phyloP scores from a whole-genome alignment of 306 rosid species.

The Acmispon strigosus region DNA sequence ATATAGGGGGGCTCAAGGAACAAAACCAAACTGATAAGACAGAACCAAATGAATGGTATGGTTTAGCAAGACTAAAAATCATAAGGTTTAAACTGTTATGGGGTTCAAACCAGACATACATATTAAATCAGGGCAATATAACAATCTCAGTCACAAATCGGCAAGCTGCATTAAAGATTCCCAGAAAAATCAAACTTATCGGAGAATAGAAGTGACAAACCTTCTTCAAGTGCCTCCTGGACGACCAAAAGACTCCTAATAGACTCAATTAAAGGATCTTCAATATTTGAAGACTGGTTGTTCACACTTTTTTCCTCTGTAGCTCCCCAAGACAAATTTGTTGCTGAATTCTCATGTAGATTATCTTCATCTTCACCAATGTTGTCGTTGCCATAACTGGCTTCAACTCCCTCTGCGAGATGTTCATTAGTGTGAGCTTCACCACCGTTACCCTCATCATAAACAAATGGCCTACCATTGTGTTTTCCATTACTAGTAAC shows the following conservation, averaged over 20 bases:
- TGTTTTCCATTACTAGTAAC: constrained; percentile 59
- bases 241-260: constrained; percentile 59
- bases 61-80: not conserved
- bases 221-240: constrained; percentile 78
- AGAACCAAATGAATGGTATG: not conserved
- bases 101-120: constrained; percentile 9
- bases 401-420: constrained; percentile 48
- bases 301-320: constrained; percentile 48
- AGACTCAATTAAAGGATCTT: constrained; percentile 65
- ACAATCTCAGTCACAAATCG: constrained; percentile 4
- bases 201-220: constrained; percentile 34
- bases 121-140: not conserved
- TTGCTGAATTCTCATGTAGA: constrained; percentile 41
- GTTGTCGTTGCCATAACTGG: constrained; percentile 41
- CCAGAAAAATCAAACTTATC: not conserved
- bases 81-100: not conserved
- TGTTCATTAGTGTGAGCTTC: constrained; percentile 53
- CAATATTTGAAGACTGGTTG: constrained; percentile 32
- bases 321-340: constrained; percentile 42
- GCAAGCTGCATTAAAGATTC: constrained; percentile 11
- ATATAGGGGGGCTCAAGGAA: not conserved
- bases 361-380: constrained; percentile 44
- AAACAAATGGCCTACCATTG: constrained; percentile 34
- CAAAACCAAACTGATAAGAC: constrained; percentile 9
- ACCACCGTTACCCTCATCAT: constrained; percentile 48